Percentiles rank a stretch among this genome's conserved stretches.
phyloP scores from a whole-genome alignment of 1,284 basidiomycete genomes.

The Anthracocystis setariae region DNA sequence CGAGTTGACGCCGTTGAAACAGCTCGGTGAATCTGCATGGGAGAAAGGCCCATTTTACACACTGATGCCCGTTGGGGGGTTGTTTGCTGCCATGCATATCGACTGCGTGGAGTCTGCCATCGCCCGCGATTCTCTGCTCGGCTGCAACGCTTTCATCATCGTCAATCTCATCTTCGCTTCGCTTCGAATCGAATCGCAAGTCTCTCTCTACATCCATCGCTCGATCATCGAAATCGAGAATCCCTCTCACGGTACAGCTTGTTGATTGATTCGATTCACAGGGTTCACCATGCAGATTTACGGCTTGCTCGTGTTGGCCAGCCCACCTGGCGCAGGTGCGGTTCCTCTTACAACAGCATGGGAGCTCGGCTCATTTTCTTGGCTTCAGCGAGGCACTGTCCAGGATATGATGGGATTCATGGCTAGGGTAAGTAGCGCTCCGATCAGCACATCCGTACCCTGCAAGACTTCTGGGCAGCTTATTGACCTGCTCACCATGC shows the following conservation, averaged over 20 bases:
- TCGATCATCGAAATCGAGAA: background rate
- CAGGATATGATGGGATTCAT: slow-evolving; percentile 68
- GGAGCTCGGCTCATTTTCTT: slow-evolving; percentile 91
- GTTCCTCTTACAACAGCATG: slow-evolving; percentile 77
- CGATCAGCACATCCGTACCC: background rate
- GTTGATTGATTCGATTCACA: background rate
- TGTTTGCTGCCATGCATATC: background rate
- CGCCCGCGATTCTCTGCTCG: background rate
- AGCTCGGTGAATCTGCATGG: too few species aligned
- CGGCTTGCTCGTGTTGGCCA: slow-evolving; percentile 61
- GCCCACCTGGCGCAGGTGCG: slow-evolving; percentile 68
- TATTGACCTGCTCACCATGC: background rate
- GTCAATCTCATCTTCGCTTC: too few species aligned
- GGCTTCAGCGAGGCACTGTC: slow-evolving; percentile 80
- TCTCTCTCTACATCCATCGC: background rate
- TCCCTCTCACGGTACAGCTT: background rate
- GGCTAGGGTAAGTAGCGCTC: slow-evolving; percentile 57
- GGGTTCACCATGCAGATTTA: slow-evolving; percentile 44
- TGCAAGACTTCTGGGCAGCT: background rate
- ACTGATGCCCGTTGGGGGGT: background rate
- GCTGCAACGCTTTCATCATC: background rate
- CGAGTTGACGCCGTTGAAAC: background rate
- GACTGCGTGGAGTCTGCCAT: too few species aligned
- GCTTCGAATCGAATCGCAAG: too few species aligned
- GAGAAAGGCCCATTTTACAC: background rate